Evolutionary conservation across 1,284 basidiomycete species (phyloP).

Genomic region (Trichosporon faecale): DNA sequence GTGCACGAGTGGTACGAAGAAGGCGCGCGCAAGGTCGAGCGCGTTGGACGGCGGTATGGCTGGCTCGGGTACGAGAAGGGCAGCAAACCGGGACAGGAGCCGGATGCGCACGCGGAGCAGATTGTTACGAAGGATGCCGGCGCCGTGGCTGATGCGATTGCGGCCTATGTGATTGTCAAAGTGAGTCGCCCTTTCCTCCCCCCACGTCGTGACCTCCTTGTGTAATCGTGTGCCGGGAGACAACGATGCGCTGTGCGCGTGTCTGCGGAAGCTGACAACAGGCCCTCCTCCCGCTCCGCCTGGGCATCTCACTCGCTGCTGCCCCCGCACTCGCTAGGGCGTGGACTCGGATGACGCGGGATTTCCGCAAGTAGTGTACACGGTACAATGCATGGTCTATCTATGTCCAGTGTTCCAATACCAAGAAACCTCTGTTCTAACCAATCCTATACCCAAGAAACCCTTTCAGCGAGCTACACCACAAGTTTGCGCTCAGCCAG

Average conservation of each 20-base stretch:
- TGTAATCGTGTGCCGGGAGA: no score
- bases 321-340: constrained; percentile 70
- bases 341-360: constrained; percentile 49
- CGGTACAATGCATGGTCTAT: background rate
- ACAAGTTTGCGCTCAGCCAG: background rate
- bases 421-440: no score
- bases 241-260: no score
- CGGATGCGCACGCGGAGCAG: background rate
- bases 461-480: background rate
- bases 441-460: background rate
- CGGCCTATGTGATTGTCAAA: constrained; percentile 82
- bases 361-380: constrained; percentile 56
- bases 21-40: constrained; percentile 66
- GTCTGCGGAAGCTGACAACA: constrained; percentile 49
- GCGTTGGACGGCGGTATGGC: constrained; percentile 74
- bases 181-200: constrained; percentile 52
- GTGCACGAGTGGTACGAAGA: constrained; percentile 66
- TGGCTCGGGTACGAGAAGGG: constrained; percentile 71
- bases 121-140: constrained; percentile 30
- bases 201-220: no score
- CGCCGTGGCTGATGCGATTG: constrained; percentile 57
- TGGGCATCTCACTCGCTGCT: constrained; percentile 70
- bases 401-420: no score
- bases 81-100: constrained; percentile 11
- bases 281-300: constrained; percentile 72